These are phyloP conservation scores for Adansonia gregorii DNA, from an alignment of 441 rosid species.

Conservation along the genomic window DNA sequence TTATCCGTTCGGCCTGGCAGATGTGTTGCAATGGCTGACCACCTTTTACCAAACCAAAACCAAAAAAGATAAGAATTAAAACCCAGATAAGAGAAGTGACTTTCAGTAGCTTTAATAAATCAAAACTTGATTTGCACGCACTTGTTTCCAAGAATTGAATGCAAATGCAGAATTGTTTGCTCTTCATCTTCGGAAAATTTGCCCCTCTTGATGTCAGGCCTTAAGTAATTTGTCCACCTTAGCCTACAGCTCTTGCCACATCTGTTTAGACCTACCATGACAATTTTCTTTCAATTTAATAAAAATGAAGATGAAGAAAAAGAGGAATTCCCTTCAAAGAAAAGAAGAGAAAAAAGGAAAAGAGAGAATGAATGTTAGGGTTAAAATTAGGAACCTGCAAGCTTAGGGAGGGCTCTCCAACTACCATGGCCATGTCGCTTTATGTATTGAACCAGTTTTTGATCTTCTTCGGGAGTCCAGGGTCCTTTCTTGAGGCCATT, in stretches of 20 bases:
- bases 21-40: constrained; percentile 88
- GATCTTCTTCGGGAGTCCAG: constrained; percentile 93
- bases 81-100: not conserved
- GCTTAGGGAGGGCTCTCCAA: constrained; percentile 95
- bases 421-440: constrained; percentile 90
- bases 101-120: not conserved
- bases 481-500: constrained; percentile 94
- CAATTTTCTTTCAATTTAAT: not conserved
- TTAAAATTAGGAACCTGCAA: constrained; percentile 50
- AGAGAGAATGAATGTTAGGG: not conserved
- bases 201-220: constrained; percentile 93
- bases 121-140: constrained; percentile 29
- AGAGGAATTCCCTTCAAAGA: not conserved
- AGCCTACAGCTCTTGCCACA: constrained; percentile 95
- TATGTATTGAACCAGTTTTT: constrained; percentile 68
- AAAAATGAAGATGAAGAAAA: not conserved
- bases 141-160: constrained; percentile 91
- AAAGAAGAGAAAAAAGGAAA: constrained; percentile 1
- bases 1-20: constrained; percentile 83
- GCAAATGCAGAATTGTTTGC: constrained; percentile 79
- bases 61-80: not conserved
- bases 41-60: constrained; percentile 40
- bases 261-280: constrained; percentile 63
- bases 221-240: constrained; percentile 89
- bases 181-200: constrained; percentile 88